These are phyloP conservation scores for Podaxis carcinomalis DNA, from an alignment of 768 basidiomycete genomes.

Conservation along the genomic window DNA sequence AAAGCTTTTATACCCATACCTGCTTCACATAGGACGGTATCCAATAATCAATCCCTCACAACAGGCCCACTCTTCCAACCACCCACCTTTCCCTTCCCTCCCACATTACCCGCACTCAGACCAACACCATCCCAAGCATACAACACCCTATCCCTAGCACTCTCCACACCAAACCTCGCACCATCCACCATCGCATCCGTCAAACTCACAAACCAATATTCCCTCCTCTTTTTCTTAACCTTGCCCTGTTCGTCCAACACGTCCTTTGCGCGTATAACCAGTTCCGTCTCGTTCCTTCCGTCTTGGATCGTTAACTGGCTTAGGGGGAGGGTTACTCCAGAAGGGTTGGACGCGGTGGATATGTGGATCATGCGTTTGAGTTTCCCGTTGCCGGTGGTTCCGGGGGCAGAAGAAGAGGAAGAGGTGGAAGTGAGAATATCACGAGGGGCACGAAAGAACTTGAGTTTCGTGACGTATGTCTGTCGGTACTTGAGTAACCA, in stretches of 20 bases:
- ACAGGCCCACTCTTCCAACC: conserved; percentile 27
- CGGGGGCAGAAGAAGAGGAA: neutral
- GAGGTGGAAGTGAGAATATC: conserved; percentile 20
- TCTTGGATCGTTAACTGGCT: conserved; percentile 22
- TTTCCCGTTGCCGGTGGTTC: neutral
- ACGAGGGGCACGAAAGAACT: conserved; percentile 26
- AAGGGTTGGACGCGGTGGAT: conserved; percentile 15
- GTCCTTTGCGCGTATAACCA: conserved; percentile 24
- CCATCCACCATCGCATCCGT: conserved; percentile 24
- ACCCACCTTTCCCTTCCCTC: conserved; percentile 11
- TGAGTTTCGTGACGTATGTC: conserved; percentile 20
- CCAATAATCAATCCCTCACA: conserved; percentile 6
- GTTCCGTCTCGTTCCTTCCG: conserved; percentile 28
- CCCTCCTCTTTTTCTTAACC: conserved; percentile 11
- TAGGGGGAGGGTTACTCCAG: conserved; percentile 24
- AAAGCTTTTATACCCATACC: too few relatives aligned
- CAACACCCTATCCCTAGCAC: conserved; percentile 24
- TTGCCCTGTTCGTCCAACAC: conserved; percentile 6
- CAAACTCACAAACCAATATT: conserved; percentile 31
- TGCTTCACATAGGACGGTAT: too few relatives aligned
- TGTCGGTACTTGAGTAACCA: conserved; percentile 16
- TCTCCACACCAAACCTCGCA: conserved; percentile 11
- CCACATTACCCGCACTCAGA: neutral
- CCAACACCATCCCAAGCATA: conserved; percentile 22
- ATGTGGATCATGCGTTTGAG: conserved; percentile 3